These are phyloP conservation scores for Termitomyces sp. DNA, from an alignment of 768 basidiomycete species.

Conservation along the genomic window DNA sequence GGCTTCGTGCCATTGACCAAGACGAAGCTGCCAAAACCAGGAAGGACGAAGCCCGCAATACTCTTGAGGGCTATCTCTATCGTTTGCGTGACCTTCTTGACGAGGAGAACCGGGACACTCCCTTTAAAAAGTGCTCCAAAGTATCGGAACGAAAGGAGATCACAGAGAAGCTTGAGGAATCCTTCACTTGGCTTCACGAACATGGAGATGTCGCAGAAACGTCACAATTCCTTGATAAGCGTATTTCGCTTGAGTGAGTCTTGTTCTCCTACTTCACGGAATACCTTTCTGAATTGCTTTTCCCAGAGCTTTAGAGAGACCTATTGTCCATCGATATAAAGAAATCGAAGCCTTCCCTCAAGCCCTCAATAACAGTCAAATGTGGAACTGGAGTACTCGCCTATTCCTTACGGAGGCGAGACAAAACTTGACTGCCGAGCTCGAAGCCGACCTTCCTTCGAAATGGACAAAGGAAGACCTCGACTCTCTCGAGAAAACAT, in stretches of 20 bases:
- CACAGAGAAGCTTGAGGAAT: slow-evolving; percentile 60
- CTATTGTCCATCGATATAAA: slow-evolving; percentile 81
- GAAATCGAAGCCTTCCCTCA: slow-evolving; percentile 85
- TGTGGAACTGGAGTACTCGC: slow-evolving; percentile 83
- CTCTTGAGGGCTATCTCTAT: slow-evolving; percentile 92
- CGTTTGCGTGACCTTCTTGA: slow-evolving; percentile 77
- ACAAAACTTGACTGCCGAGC: slow-evolving; percentile 64
- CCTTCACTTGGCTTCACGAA: slow-evolving; percentile 79
- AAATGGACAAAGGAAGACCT: slow-evolving; percentile 90
- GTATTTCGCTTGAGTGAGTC: slow-evolving; percentile 79
- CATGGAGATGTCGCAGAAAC: slow-evolving; percentile 81
- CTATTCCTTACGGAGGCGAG: slow-evolving; percentile 83
- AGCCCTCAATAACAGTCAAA: slow-evolving; percentile 75
- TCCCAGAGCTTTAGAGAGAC: slow-evolving; percentile 65
- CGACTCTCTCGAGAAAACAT: slow-evolving; percentile 64
- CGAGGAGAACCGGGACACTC: slow-evolving; percentile 56
- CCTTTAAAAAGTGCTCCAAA: slow-evolving; percentile 84
- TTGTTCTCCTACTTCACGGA: background rate
- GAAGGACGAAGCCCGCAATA: slow-evolving; percentile 87
- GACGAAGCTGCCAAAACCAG: slow-evolving; percentile 72
- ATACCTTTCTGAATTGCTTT: slow-evolving; percentile 3
- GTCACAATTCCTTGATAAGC: slow-evolving; percentile 65
- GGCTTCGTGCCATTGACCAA: slow-evolving; percentile 72
- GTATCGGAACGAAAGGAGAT: slow-evolving; percentile 64
- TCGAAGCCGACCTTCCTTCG: slow-evolving; percentile 52